Evolutionary conservation across 2,329 filamentous ascomycete species (phyloP), one percentile per base, ranked within the genome.

Genomic region (Dactylellina leptospora): DNA sequence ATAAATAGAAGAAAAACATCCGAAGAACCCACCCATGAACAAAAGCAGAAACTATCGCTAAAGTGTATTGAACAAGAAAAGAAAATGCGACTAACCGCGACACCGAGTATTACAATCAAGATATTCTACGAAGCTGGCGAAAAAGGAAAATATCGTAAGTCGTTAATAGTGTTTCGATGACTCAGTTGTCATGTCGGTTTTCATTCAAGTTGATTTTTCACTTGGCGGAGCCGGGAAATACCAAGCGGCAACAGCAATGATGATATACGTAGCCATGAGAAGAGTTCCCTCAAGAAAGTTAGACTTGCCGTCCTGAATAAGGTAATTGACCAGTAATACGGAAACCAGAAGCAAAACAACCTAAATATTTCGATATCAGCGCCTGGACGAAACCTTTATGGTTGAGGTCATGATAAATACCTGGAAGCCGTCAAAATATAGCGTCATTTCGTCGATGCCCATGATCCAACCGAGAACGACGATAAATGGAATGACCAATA

Each of bases 391-490:
- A 20, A 33, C 3, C 18, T 9, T 4, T 22, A 82, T 81, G 83
- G 83, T 85, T 78, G 11, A 11, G n/a, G 33, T 59, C 25, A 18
- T 13, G 2, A 42, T 85, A 85, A 73, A 89, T 11, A 96, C 88
- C 81, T 96, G 91, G 82, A 97, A 97, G 0, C 88, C 88, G 78
- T 96, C 91, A 78, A 96, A 95, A 79, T 89, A 89, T 3, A 96
- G 84, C 18, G 88, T 91, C 91, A 76, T 76, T 36, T 76, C 71
- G 38, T 75, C 74, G 27, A 75, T 75, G 9, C 80, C 81, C 64
- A 86, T 82, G 76, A 82, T 82, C 84, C 84, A 85, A 54, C 84
- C 84, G 8, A 85, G 80, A 42, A 86, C 82, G 62, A 86, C 84
- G 55, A 86, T 78, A 79, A 85, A 84, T 4, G 84, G 84, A 1